phyloP scores from a whole-genome alignment of 164 flowering plant genomes.

The Vitis rupestris region DNA sequence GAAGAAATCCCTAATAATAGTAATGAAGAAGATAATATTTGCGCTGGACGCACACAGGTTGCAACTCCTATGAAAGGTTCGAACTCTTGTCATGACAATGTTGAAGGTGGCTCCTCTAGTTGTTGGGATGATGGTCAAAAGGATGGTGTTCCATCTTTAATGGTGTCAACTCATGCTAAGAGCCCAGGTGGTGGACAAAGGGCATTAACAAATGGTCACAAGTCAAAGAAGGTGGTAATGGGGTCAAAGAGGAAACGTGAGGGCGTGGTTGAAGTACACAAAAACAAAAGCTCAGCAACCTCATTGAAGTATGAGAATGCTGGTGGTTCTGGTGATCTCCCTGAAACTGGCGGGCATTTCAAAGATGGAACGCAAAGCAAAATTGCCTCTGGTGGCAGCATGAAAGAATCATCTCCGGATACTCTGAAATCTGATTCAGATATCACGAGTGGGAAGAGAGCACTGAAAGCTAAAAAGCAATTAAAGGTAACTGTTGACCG shows the following conservation, averaged over 20 bases:
- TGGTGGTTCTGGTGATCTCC: constrained; percentile 9
- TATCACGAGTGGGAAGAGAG: constrained; percentile 21
- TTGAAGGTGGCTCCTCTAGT: constrained; percentile 13
- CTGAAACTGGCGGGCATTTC: constrained; percentile 21
- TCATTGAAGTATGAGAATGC: constrained; percentile 18
- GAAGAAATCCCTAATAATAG: constrained; percentile 24
- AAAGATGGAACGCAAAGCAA: constrained; percentile 32
- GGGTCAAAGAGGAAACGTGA: constrained; percentile 30
- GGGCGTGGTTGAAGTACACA: constrained; percentile 19
- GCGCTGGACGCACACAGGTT: constrained; percentile 5
- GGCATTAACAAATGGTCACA: constrained; percentile 32
- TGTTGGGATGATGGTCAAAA: constrained; percentile 15
- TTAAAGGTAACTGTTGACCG: constrained; percentile 17
- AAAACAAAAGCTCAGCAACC: constrained; percentile 9
- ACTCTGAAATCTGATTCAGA: constrained; percentile 28
- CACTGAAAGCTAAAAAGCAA: constrained; percentile 28
- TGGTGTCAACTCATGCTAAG: constrained; percentile 15
- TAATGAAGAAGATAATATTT: constrained; percentile 16
- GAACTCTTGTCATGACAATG: constrained; percentile 8
- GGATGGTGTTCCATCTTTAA: constrained; percentile 16
- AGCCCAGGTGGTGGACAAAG: constrained; percentile 20
- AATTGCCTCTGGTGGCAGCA: constrained; percentile 21
- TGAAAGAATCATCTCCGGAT: constrained; percentile 25
- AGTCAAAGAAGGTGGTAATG: constrained; percentile 21
- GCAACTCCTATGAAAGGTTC: constrained; percentile 3